Conservation (phyloP, 2,329 filamentous ascomycete species). For the Fusarium sp. region DNA sequence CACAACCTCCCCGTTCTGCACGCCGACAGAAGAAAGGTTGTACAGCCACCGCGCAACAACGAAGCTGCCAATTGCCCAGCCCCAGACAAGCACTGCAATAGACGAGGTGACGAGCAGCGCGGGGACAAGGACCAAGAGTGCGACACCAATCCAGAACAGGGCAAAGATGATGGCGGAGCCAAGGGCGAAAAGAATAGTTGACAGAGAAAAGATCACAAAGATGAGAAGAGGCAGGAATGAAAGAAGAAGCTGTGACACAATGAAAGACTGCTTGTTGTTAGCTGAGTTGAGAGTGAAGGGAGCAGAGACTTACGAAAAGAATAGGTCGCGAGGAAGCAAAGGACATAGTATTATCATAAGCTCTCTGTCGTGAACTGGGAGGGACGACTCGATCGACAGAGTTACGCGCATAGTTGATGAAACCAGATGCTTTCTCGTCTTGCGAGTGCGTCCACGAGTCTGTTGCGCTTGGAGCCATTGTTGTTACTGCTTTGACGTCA, state of each 20-base stretch:
- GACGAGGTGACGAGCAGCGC: conserved; percentile 73
- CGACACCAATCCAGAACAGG: conserved; percentile 74
- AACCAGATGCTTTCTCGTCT: conserved; percentile 49
- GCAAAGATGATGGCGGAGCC: conserved; percentile 72
- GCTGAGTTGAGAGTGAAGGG: background rate
- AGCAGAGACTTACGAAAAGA: conserved; percentile 68
- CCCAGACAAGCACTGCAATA: conserved; percentile 72
- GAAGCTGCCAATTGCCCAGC: conserved; percentile 73
- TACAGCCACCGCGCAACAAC: conserved; percentile 61
- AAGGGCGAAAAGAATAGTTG: conserved; percentile 71
- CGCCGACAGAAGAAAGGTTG: conserved; percentile 45
- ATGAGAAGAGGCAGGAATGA: conserved; percentile 74
- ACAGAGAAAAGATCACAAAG: conserved; percentile 74
- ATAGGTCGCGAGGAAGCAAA: conserved; percentile 75
- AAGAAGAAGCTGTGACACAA: conserved; percentile 72
- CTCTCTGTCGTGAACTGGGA: conserved; percentile 68
- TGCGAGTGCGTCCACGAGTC: conserved; percentile 42
- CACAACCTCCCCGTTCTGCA: conserved; percentile 38
- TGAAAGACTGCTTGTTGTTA: conserved; percentile 66
- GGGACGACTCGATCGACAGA: conserved; percentile 65
- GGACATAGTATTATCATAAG: conserved; percentile 62
- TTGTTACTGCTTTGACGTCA: background rate
- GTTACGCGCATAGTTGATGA: conserved; percentile 56
- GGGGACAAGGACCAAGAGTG: conserved; percentile 74
- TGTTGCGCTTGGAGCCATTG: conserved; percentile 27